phyloP scores from a whole-genome alignment of 1,284 basidiomycete genomes.

The Moniliophthora roreri region DNA sequence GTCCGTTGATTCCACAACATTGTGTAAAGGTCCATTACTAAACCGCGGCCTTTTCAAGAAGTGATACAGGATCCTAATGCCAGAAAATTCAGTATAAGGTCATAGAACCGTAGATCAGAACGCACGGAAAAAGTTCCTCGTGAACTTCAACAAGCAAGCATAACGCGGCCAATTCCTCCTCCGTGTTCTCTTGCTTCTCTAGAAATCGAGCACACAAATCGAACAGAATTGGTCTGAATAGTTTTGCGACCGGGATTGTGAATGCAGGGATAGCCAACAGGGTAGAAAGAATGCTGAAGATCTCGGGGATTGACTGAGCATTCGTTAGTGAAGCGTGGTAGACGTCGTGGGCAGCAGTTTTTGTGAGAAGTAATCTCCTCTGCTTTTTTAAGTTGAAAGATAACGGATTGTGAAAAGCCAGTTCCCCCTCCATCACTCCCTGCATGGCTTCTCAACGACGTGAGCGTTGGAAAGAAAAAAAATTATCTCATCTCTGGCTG shows the following conservation, averaged over 20 bases:
- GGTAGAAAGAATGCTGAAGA: slow-evolving; percentile 49
- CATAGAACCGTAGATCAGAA: slow-evolving; percentile 19
- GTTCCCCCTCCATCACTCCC: not conserved
- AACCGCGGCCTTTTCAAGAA: slow-evolving; percentile 47
- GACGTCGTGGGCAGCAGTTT: slow-evolving; percentile 36
- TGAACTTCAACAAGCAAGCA: slow-evolving; percentile 65
- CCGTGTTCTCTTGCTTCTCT: slow-evolving; percentile 42
- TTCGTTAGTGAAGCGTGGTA: slow-evolving; percentile 34
- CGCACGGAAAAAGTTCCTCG: slow-evolving; percentile 77
- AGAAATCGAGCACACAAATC: slow-evolving; percentile 76
- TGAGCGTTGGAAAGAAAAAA: slow-evolving; percentile 1
- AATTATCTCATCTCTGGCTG: not conserved
- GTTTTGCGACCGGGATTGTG: slow-evolving; percentile 53
- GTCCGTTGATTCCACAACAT: slow-evolving; percentile 30
- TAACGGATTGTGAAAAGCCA: slow-evolving; percentile 38
- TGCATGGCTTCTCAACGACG: not conserved
- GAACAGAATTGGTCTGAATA: slow-evolving; percentile 67
- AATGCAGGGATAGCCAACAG: slow-evolving; percentile 50
- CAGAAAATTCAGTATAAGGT: too few species aligned
- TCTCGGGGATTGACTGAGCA: slow-evolving; percentile 32
- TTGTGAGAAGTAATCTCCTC: slow-evolving; percentile 40
- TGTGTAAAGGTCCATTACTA: slow-evolving; percentile 55
- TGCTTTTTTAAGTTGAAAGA: slow-evolving; percentile 55
- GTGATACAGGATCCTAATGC: slow-evolving; percentile 52
- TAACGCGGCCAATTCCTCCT: slow-evolving; percentile 60